Evolutionary conservation across 345 rosid genomes (phyloP).

Genomic region (Murraya paniculata): DNA sequence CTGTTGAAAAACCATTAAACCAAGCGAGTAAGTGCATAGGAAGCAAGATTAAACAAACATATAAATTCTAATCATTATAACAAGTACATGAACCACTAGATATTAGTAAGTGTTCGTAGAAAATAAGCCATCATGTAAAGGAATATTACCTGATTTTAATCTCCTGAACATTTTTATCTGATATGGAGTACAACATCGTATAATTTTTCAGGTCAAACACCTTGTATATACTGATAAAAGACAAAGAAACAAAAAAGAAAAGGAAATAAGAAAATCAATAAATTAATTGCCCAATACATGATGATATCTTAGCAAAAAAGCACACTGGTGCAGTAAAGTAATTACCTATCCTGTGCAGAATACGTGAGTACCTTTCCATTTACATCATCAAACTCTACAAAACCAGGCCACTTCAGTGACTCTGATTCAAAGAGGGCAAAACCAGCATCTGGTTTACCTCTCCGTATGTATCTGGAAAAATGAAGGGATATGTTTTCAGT

Average conservation of each 20-base stretch:
- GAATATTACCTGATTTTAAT: slow-evolving; percentile 49
- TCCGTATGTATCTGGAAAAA: slow-evolving; percentile 57
- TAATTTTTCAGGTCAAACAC: slow-evolving; percentile 59
- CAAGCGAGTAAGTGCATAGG: not conserved
- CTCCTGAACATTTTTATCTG: slow-evolving; percentile 50
- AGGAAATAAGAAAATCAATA: slow-evolving; percentile 5
- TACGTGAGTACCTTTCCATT: slow-evolving; percentile 81
- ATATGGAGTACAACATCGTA: slow-evolving; percentile 53
- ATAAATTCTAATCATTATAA: not conserved
- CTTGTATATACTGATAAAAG: slow-evolving; percentile 46
- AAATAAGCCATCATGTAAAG: not conserved
- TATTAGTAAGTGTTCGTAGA: not conserved
- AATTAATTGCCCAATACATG: not conserved
- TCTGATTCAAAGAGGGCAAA: slow-evolving; percentile 83
- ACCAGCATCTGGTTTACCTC: slow-evolving; percentile 72
- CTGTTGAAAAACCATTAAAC: slow-evolving; percentile 24
- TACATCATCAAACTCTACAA: slow-evolving; percentile 90
- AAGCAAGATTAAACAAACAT: slow-evolving; percentile 1
- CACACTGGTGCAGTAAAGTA: not conserved
- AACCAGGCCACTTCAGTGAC: slow-evolving; percentile 90
- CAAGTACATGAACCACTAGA: not conserved
- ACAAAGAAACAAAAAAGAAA: not conserved
- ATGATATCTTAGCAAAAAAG: not conserved
- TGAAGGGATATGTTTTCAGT: slow-evolving; percentile 1
- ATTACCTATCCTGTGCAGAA: slow-evolving; percentile 79